These are phyloP conservation scores for Pelargonium cotyledonis DNA, from an alignment of 441 rosid genomes.

Conservation along the genomic window DNA sequence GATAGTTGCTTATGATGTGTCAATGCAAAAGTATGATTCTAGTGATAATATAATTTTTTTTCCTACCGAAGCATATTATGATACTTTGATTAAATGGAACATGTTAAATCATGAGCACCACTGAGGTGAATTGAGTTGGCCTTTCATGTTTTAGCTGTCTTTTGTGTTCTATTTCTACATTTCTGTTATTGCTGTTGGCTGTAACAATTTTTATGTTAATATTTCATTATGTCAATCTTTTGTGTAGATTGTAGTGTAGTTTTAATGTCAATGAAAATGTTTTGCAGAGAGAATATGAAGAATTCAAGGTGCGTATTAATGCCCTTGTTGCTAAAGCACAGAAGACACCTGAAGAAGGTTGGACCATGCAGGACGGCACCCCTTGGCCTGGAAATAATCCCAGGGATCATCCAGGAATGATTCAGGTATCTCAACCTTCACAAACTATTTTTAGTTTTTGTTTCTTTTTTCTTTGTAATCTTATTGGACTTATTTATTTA, in stretches of 20 bases:
- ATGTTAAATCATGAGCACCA: neutral
- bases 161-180: neutral
- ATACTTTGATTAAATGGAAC: neutral
- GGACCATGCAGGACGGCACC: constrained; percentile 99
- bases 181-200: neutral
- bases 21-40: neutral
- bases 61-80: neutral
- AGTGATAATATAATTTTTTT: neutral
- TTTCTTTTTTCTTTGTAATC: neutral
- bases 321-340: constrained; percentile 75
- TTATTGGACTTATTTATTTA: neutral
- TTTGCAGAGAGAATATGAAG: constrained; percentile 88
- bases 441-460: neutral
- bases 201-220: neutral
- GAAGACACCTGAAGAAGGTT: constrained; percentile 96
- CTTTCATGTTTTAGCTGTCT: neutral
- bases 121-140: neutral
- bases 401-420: constrained; percentile 97
- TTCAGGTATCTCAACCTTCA: constrained; percentile 25
- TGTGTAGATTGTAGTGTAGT: neutral
- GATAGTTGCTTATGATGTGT: neutral
- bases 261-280: neutral
- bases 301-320: constrained; percentile 76
- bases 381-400: constrained; percentile 94
- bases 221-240: neutral